Percentiles rank a stretch among this genome's conserved stretches.
These are phyloP conservation scores for Friedmanniomyces simplex DNA, from an alignment of 495 filamentous ascomycete species.

Conservation along the genomic window DNA sequence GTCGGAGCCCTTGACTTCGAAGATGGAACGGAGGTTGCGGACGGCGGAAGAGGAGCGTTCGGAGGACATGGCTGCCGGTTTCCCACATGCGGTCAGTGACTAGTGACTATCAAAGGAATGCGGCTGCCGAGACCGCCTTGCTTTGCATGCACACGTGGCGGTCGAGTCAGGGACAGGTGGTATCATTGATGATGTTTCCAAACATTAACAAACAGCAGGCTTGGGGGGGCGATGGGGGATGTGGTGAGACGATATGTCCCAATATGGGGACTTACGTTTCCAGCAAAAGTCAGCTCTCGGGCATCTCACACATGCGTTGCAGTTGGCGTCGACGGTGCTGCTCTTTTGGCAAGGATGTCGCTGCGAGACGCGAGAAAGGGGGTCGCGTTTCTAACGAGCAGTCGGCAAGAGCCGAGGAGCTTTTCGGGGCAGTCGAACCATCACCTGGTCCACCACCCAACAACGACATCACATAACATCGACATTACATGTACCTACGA, in stretches of 20 bases:
- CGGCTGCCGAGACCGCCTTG: not conserved
- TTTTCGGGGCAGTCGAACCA: too few relatives aligned
- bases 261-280: not conserved
- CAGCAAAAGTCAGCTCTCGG: not conserved
- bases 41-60: slow-evolving; percentile 40
- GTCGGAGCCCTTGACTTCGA: slow-evolving; percentile 53
- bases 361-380: not conserved
- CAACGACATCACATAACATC: too few relatives aligned
- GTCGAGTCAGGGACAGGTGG: too few relatives aligned
- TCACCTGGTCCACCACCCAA: too few relatives aligned
- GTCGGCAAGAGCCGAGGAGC: too few relatives aligned
- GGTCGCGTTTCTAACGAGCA: not conserved
- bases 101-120: not conserved
- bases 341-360: not conserved
- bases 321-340: not conserved
- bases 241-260: too few relatives aligned
- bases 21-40: slow-evolving; percentile 74
- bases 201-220: too few relatives aligned
- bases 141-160: not conserved
- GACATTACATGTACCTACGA: too few relatives aligned
- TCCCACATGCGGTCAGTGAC: not conserved
- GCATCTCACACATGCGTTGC: not conserved
- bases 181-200: too few relatives aligned
- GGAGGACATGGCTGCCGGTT: slow-evolving; percentile 21
- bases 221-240: too few relatives aligned